A percentile compares a stretch with the other conserved stretches of the same genome.
Conservation (phyloP, 2,329 filamentous ascomycete genomes). For the Aspergillus pseudotamarii region DNA sequence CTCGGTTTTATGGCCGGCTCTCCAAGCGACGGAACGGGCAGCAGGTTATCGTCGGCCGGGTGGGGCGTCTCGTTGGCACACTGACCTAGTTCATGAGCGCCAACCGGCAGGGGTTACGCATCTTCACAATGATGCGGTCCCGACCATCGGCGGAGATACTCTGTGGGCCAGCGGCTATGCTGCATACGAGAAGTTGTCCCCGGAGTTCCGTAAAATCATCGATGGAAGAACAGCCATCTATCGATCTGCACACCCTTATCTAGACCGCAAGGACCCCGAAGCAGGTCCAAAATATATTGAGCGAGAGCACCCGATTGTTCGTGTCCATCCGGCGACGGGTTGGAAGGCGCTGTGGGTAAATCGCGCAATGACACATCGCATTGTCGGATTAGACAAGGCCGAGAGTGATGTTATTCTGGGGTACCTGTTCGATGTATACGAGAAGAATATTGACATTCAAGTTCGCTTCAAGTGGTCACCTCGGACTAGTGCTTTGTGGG, state of each 20-base stretch:
- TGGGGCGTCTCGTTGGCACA: constrained; percentile 70
- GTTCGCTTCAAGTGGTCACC: constrained; percentile 72
- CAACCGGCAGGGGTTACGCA: constrained; percentile 73
- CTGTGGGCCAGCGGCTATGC: constrained; percentile 72
- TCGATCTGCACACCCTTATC: constrained; percentile 66
- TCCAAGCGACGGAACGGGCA: constrained; percentile 62
- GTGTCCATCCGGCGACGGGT: constrained; percentile 71
- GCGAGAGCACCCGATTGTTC: constrained; percentile 67
- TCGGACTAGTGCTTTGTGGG: constrained; percentile 69
- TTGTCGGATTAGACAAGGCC: constrained; percentile 68
- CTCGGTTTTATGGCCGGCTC: constrained; percentile 70
- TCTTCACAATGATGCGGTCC: constrained; percentile 69
- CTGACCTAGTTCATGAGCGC: constrained; percentile 70
- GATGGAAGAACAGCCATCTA: constrained; percentile 69
- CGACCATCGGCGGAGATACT: constrained; percentile 68
- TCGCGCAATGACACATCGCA: constrained; percentile 67
- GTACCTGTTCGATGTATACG: constrained; percentile 70
- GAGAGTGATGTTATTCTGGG: constrained; percentile 70
- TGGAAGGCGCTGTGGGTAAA: constrained; percentile 78
- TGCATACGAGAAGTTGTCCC: constrained; percentile 73
- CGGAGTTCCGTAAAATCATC: constrained; percentile 69
- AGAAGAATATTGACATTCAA: constrained; percentile 71
- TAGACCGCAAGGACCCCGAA: constrained; percentile 64
- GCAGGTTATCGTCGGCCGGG: constrained; percentile 69
- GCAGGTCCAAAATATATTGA: constrained; percentile 69